Conservation (phyloP, 2,329 filamentous ascomycete genomes). For the Chaetomiaceae sp. region DNA sequence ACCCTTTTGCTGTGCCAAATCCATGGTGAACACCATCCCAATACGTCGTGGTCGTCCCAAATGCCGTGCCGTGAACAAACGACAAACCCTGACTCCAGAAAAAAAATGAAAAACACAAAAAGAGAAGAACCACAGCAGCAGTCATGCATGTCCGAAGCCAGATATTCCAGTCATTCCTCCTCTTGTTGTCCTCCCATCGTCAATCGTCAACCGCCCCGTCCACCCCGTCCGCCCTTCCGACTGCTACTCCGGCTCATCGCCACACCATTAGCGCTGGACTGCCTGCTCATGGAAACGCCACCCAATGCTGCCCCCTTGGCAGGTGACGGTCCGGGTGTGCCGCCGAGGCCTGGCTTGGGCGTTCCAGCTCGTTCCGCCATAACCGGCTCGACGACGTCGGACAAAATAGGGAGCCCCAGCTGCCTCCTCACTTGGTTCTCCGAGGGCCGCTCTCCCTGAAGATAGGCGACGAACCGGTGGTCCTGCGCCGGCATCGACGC, state of each 20-base stretch:
- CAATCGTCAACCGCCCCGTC: conserved; percentile 17
- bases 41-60: neutral
- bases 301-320: conserved; percentile 34
- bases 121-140: too few species aligned
- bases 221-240: conserved; percentile 38
- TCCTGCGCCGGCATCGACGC: conserved; percentile 46
- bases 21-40: neutral
- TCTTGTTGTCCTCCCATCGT: neutral
- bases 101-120: neutral
- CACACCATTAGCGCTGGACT: conserved; percentile 39
- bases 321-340: conserved; percentile 30
- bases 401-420: conserved; percentile 42
- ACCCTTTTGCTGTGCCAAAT: neutral
- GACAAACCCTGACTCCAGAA: neutral
- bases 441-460: conserved; percentile 41
- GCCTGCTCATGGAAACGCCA: conserved; percentile 53
- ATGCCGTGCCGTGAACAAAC: neutral
- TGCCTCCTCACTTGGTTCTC: conserved; percentile 47
- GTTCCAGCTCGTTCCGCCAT: conserved; percentile 20
- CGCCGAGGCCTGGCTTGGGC: conserved; percentile 23
- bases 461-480: conserved; percentile 45
- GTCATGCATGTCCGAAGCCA: conserved; percentile 1
- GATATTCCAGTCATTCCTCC: neutral
- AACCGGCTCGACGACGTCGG: conserved; percentile 23
- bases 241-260: conserved; percentile 39